These are phyloP conservation scores for Leishmania guyanensis DNA, from an alignment of 208 protist genomes.

Conservation along the genomic window DNA sequence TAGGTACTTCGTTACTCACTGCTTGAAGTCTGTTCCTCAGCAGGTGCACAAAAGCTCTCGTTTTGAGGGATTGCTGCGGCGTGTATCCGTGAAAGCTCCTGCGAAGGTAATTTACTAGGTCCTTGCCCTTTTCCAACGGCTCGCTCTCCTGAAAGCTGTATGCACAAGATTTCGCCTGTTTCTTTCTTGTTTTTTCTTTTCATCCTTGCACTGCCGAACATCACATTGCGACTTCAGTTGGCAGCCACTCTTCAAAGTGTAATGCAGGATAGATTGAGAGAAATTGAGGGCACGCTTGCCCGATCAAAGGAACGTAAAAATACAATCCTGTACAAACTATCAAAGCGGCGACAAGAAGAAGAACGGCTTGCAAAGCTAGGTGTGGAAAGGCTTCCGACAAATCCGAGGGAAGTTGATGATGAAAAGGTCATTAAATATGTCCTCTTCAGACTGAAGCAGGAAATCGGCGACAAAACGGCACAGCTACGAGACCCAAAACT, in stretches of 20 bases:
- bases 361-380: conserved; percentile 60
- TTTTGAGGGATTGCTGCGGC: neutral
- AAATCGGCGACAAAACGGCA: conserved; percentile 77
- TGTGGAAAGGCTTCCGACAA: conserved; percentile 65
- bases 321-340: conserved; percentile 81
- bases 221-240: too few species aligned
- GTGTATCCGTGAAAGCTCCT: neutral
- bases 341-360: conserved; percentile 61
- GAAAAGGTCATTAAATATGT: conserved; percentile 68
- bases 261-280: conserved; percentile 80
- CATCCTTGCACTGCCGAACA: neutral
- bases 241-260: neutral
- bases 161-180: neutral
- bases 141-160: neutral
- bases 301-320: conserved; percentile 78
- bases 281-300: conserved; percentile 87
- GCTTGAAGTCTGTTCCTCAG: neutral
- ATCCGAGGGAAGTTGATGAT: conserved; percentile 62
- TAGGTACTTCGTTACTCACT: neutral
- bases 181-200: neutral
- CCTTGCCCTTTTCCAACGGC: neutral
- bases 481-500: conserved; percentile 53
- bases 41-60: neutral
- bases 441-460: conserved; percentile 63
- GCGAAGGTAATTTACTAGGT: neutral